Percentiles rank a stretch among this genome's conserved stretches.
phyloP scores from a whole-genome alignment of 257 asterid species.

The Solanum bulbocastanum region DNA sequence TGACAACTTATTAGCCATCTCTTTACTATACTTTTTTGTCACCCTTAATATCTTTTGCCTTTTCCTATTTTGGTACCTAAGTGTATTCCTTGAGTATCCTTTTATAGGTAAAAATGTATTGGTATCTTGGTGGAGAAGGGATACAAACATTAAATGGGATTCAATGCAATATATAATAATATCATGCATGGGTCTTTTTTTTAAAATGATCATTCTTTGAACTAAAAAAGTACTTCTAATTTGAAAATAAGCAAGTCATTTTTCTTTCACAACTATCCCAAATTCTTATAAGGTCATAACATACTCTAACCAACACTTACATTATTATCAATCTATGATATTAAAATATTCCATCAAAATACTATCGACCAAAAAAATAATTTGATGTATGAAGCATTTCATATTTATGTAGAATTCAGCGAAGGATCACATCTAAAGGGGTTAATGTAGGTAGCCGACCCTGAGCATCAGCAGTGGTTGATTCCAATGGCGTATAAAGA shows the following conservation, averaged over 20 bases:
- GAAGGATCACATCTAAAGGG: too few species aligned
- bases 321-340: background rate
- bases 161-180: background rate
- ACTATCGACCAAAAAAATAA: background rate
- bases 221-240: background rate
- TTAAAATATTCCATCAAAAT: background rate
- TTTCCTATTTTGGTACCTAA: background rate
- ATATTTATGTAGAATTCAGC: background rate
- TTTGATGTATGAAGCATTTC: background rate
- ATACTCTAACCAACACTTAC: background rate
- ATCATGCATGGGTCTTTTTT: background rate
- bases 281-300: background rate
- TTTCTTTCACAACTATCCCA: background rate
- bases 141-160: conserved; percentile 9
- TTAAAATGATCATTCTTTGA: background rate
- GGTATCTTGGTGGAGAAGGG: background rate
- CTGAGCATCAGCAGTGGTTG: background rate
- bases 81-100: background rate
- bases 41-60: background rate
- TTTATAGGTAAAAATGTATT: conserved; percentile 9
- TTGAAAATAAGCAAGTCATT: background rate
- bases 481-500: background rate
- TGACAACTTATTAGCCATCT: conserved; percentile 18
- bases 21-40: background rate
- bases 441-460: background rate